phyloP scores from a whole-genome alignment of 352 stramenopile species.

The Pythium brachiatum region DNA sequence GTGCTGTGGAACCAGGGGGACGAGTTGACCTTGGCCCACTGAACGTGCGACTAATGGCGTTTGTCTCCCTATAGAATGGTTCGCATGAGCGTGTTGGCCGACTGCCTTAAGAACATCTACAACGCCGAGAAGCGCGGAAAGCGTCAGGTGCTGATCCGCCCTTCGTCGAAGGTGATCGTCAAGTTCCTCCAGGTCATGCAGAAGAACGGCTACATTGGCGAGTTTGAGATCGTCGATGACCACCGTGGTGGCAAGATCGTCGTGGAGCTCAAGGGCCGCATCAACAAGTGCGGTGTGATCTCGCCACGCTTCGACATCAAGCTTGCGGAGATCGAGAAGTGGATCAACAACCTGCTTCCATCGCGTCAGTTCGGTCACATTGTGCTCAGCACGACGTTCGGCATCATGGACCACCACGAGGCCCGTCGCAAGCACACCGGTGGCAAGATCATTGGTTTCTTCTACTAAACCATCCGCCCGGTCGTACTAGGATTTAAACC shows the following conservation, averaged over 20 bases:
- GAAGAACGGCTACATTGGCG: constrained; percentile 99
- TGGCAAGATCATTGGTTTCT: constrained; percentile 99
- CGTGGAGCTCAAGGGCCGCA: constrained; percentile 95
- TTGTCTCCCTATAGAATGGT: constrained; percentile 90
- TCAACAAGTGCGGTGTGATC: constrained; percentile 99
- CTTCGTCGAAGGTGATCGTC: constrained; percentile 99
- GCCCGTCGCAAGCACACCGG: constrained; percentile 99
- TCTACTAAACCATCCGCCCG: constrained; percentile 91
- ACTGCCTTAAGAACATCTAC: constrained; percentile 99
- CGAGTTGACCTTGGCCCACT: constrained; percentile 58
- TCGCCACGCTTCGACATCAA: constrained; percentile 98
- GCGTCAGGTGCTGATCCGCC: constrained; percentile 98
- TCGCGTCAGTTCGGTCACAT: constrained; percentile 99
- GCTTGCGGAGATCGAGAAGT: constrained; percentile 98
- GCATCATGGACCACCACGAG: constrained; percentile 92
- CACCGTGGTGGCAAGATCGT: constrained; percentile 99
- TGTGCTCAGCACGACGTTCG: constrained; percentile 86
- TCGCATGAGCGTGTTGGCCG: constrained; percentile 99
- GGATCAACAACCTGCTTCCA: constrained; percentile 99
- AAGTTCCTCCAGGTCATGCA: constrained; percentile 99
- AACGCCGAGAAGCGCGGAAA: constrained; percentile 99
- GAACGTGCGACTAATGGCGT: constrained; percentile 41
- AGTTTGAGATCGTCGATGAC: constrained; percentile 99
- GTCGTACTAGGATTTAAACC: constrained; percentile 5
- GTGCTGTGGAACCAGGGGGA: constrained; percentile 16